Evolutionary conservation across 2,329 filamentous ascomycete genomes (phyloP).

Genomic region (Aspergillus fructus): DNA sequence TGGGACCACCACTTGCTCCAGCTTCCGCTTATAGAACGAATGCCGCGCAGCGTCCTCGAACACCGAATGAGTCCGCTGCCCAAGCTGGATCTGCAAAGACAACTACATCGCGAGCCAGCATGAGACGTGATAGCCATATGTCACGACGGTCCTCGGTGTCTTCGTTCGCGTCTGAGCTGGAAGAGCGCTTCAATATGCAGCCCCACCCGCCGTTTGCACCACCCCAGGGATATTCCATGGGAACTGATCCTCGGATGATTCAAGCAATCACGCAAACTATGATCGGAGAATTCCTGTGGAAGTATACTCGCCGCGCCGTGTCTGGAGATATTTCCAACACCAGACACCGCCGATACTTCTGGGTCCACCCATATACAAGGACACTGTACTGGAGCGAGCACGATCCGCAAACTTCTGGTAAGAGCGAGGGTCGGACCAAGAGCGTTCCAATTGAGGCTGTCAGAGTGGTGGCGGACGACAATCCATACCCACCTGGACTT

Average conservation of each 20-base stretch:
- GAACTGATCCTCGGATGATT: constrained; percentile 95
- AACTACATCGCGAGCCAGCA: constrained; percentile 61
- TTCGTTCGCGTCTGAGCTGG: constrained; percentile 92
- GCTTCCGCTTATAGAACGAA: constrained; percentile 68
- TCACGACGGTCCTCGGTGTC: constrained; percentile 83
- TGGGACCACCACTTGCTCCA: constrained; percentile 83
- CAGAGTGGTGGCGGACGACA: constrained; percentile 87
- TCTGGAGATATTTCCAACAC: constrained; percentile 84
- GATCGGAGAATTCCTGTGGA: constrained; percentile 99
- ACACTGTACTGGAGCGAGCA: constrained; percentile 95
- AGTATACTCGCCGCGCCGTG: constrained; percentile 95
- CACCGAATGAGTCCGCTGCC: constrained; percentile 55
- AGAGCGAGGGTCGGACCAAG: constrained; percentile 75
- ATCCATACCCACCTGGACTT: constrained; percentile 89
- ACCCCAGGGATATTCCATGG: constrained; percentile 60
- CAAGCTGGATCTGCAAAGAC: constrained; percentile 47
- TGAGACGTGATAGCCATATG: constrained; percentile 42
- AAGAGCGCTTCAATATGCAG: constrained; percentile 81
- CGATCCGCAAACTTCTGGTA: constrained; percentile 78
- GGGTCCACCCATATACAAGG: constrained; percentile 96
- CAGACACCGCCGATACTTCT: constrained; percentile 93
- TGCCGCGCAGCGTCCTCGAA: constrained; percentile 55
- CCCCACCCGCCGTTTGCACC: constrained; percentile 50
- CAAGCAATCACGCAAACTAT: constrained; percentile 99
- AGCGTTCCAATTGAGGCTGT: constrained; percentile 93